Percentiles rank a stretch among this genome's conserved stretches.
phyloP scores from a whole-genome alignment of 345 rosid species.

The Pelargonium nanum region DNA sequence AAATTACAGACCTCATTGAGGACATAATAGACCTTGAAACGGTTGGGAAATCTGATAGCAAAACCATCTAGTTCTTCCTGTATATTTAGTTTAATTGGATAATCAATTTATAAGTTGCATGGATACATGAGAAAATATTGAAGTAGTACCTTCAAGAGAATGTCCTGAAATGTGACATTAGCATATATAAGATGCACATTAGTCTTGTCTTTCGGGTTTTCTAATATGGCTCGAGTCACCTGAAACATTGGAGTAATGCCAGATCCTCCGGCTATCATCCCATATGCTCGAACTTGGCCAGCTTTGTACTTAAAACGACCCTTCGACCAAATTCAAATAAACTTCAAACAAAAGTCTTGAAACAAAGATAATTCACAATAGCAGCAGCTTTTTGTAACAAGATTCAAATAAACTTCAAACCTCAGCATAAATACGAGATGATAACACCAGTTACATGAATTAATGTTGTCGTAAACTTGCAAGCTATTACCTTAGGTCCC shows the following conservation, averaged over 20 bases:
- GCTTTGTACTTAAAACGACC: slow-evolving; percentile 34
- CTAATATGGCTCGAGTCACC: slow-evolving; percentile 34
- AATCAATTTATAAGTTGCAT: neutral
- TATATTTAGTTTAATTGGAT: neutral
- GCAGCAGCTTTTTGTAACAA: neutral
- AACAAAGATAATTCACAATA: neutral
- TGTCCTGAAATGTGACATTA: slow-evolving; percentile 30
- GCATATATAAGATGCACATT: slow-evolving; percentile 31
- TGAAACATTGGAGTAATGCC: slow-evolving; percentile 58
- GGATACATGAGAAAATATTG: neutral
- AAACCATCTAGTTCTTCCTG: slow-evolving; percentile 37
- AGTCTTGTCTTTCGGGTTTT: slow-evolving; percentile 35
- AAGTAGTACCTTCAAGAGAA: slow-evolving; percentile 28
- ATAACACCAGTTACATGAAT: too few species aligned
- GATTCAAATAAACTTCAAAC: neutral
- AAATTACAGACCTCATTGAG: slow-evolving; percentile 22
- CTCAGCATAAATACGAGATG: neutral
- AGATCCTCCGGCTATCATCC: slow-evolving; percentile 48
- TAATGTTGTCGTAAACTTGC: too few species aligned
- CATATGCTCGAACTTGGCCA: slow-evolving; percentile 35
- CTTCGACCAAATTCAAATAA: slow-evolving; percentile 9
- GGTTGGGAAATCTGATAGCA: slow-evolving; percentile 18
- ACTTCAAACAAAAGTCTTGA: neutral
- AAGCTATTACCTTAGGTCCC: slow-evolving; percentile 40
- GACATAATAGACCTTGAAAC: slow-evolving; percentile 34